Evolutionary conservation across 805 yeast genomes (phyloP).

Genomic region (Ogataea kodamae): DNA sequence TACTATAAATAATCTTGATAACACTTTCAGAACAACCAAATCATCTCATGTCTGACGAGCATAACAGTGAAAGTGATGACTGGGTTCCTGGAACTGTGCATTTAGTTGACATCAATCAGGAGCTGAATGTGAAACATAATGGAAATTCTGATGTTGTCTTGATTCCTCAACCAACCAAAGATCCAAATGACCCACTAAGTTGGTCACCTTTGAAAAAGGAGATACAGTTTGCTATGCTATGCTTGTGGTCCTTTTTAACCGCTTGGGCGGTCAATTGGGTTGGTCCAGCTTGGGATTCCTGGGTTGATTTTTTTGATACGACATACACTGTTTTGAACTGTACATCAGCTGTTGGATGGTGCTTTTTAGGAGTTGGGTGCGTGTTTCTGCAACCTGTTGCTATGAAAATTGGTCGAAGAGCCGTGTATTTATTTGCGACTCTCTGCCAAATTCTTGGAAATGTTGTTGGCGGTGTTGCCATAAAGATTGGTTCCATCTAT

Average conservation of each 20-base stretch:
- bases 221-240: conserved; percentile 37
- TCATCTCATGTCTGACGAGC: too few species aligned
- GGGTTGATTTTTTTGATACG: conserved; percentile 33
- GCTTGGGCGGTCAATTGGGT: conserved; percentile 32
- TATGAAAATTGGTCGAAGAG: conserved; percentile 29
- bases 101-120: conserved; percentile 43
- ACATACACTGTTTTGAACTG: conserved; percentile 33
- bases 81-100: conserved; percentile 49
- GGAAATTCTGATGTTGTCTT: conserved; percentile 30
- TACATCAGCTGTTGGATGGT: conserved; percentile 29
- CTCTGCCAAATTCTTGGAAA: conserved; percentile 31
- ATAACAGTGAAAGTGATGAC: too few species aligned
- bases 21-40: too few species aligned
- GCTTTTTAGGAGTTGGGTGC: conserved; percentile 42
- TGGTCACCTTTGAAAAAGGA: conserved; percentile 32
- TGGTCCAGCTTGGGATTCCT: conserved; percentile 37
- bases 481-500: conserved; percentile 24
- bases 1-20: too few species aligned
- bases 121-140: conserved; percentile 24
- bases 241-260: conserved; percentile 35
- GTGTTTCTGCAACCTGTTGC: conserved; percentile 47
- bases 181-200: conserved; percentile 38
- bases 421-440: conserved; percentile 27
- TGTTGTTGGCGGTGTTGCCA: conserved; percentile 34
- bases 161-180: conserved; percentile 37